Conservation (phyloP, 768 basidiomycete species). For the Agaricus blazei region DNA sequence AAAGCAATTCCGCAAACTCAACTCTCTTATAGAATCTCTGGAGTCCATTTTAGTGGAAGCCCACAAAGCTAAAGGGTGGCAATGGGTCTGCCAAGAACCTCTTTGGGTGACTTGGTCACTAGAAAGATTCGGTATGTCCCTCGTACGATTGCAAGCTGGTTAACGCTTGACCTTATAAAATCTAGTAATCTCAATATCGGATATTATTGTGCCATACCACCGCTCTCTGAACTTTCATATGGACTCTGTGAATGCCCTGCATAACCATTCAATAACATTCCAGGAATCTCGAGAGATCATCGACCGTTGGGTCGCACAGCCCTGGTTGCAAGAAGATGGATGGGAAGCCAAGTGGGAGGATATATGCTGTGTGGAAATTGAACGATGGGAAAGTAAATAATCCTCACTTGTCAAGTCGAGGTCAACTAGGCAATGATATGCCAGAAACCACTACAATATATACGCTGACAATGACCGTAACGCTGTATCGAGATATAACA, state of each 20-base stretch:
- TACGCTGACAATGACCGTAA: too few species aligned
- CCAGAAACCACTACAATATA: too few species aligned
- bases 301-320: constrained; percentile 64
- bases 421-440: neutral
- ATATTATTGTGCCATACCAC: constrained; percentile 59
- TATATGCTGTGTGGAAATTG: constrained; percentile 70
- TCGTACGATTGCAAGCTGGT: neutral
- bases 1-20: constrained; percentile 69
- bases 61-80: constrained; percentile 63
- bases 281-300: constrained; percentile 62
- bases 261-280: constrained; percentile 64
- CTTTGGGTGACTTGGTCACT: constrained; percentile 82
- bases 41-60: constrained; percentile 66
- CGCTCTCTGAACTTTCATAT: constrained; percentile 55
- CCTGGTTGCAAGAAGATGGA: constrained; percentile 57
- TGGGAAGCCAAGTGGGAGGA: constrained; percentile 79
- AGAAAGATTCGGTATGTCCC: constrained; percentile 63
- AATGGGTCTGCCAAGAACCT: constrained; percentile 66
- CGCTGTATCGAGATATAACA: constrained; percentile 9
- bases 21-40: constrained; percentile 53
- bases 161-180: neutral
- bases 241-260: constrained; percentile 51
- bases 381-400: constrained; percentile 50
- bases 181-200: constrained; percentile 50
- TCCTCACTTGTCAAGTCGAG: constrained; percentile 12